A percentile compares a stretch with the other conserved stretches of the same genome.
Evolutionary conservation across 805 yeast genomes (phyloP).

Genomic region (Monosporozyma aerobia): DNA sequence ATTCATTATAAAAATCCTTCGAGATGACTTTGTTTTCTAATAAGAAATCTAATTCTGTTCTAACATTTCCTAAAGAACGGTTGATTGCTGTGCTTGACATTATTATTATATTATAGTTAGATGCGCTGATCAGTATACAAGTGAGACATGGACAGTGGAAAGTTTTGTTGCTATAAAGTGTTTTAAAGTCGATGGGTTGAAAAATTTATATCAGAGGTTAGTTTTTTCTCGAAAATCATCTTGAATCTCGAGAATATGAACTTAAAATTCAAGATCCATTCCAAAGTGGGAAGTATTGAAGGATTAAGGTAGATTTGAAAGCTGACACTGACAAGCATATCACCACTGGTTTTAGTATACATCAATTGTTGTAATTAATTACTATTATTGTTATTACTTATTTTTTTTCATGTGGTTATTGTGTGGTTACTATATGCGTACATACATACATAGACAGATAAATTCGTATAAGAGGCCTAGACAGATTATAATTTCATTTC

Average conservation of each 20-base stretch:
- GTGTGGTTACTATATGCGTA: background rate
- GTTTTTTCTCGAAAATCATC: background rate
- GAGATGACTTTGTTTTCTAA: slow-evolving; percentile 66
- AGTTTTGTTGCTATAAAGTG: background rate
- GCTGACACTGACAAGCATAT: background rate
- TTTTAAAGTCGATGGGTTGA: background rate
- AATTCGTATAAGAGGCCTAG: background rate
- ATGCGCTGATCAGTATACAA: background rate
- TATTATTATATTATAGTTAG: background rate
- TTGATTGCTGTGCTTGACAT: slow-evolving; percentile 54
- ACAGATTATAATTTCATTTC: slow-evolving; percentile 12
- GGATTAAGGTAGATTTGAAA: background rate
- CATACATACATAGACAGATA: slow-evolving; percentile 3
- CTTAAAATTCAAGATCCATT: background rate
- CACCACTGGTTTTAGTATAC: no score
- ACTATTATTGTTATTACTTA: background rate
- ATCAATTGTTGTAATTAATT: no score
- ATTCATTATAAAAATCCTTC: slow-evolving; percentile 42
- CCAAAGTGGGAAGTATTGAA: background rate
- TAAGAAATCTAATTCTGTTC: slow-evolving; percentile 72
- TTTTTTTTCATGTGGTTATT: background rate
- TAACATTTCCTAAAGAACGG: slow-evolving; percentile 69
- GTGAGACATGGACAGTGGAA: background rate
- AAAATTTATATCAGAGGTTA: background rate
- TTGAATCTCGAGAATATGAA: background rate